Base-by-base conservation (phyloP, 2,329 filamentous ascomycete species). In the Fusarium chaquense region DNA sequence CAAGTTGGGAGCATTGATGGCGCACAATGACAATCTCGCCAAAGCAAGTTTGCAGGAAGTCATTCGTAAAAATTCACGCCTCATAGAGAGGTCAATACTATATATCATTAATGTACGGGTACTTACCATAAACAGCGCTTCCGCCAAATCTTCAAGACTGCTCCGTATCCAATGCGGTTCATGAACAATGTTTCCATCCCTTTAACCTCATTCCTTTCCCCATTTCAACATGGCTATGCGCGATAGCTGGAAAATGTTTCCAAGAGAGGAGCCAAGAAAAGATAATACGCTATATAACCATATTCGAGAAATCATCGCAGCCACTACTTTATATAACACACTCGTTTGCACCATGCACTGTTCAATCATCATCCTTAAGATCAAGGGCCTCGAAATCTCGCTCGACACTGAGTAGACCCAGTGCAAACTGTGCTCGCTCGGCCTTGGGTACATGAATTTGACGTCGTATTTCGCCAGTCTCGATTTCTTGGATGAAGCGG, bases 361-460 rank as follows among this genome's bases (percentile, higher is more conserved):
- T 40, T 62, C 50, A 69, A 40, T 62, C 62, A 38, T 78, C 76
- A 51, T 84, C 81, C 44, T 85, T 83, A 41, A 92, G 75, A 59
- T 87, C 87, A 73, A 93, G 78, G 72, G 82, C 84, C 67, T 89
- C 84, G 68, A 96, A 83, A 78, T 97, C 93, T 59, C 91, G 87
- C 74, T 97, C 92, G n/a, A 93, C 86, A 4, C 89, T 89, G 65
- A 97, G 80, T 60, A 97, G 76, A 1, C 94, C 94, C 77, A 97
- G 85, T 2, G 93, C 93, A 82, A 91, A 94, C 73, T 90, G 89
- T 5, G 91, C 84, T 71, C 89, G 84, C 73, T 92, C 88, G 11
- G 84, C 84, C 69, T 86, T 85, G 47, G 86, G 86, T n/a, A 91
- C 81, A 24, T 90, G 85, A 13, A 94, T 74, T 69, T 82, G 78